These are phyloP conservation scores for Sicyos baderoa DNA, from an alignment of 306 rosid species.

Conservation along the genomic window DNA sequence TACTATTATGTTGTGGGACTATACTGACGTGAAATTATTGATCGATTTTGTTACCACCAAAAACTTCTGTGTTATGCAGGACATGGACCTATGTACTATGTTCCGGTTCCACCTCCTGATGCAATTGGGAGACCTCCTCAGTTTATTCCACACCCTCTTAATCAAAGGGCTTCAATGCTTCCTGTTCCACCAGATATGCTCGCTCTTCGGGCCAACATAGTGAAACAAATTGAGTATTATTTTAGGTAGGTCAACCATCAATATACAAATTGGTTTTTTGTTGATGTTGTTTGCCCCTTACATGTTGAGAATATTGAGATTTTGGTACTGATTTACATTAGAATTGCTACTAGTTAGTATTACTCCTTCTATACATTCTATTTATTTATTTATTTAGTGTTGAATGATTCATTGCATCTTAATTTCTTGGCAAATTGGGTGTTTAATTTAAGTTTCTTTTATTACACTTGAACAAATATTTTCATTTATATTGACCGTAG, in stretches of 20 bases:
- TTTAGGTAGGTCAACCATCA: constrained; percentile 52
- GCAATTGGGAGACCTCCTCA: constrained; percentile 43
- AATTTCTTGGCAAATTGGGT: not conserved
- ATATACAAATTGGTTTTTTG: constrained; percentile 3
- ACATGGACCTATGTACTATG: constrained; percentile 60
- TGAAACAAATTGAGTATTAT: constrained; percentile 80
- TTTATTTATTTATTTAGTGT: not conserved
- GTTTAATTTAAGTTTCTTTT: not conserved
- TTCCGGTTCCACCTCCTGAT: constrained; percentile 54
- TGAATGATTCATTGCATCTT: not conserved
- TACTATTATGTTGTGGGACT: not conserved
- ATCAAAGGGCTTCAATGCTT: constrained; percentile 37
- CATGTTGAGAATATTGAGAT: constrained; percentile 4
- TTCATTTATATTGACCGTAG: not conserved
- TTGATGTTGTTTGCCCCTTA: not conserved
- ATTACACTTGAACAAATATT: not conserved
- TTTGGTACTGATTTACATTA: not conserved
- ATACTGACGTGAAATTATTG: not conserved
- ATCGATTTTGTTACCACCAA: not conserved
- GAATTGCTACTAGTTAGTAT: not conserved
- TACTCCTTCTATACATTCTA: not conserved
- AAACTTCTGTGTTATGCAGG: constrained; percentile 33
- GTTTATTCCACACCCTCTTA: constrained; percentile 48
- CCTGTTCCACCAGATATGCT: constrained; percentile 47
- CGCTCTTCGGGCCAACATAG: constrained; percentile 47